Evolutionary conservation across 805 yeast genomes (phyloP), one percentile per base, ranked within the genome.

Genomic region (Priceomyces fermenticarens): DNA sequence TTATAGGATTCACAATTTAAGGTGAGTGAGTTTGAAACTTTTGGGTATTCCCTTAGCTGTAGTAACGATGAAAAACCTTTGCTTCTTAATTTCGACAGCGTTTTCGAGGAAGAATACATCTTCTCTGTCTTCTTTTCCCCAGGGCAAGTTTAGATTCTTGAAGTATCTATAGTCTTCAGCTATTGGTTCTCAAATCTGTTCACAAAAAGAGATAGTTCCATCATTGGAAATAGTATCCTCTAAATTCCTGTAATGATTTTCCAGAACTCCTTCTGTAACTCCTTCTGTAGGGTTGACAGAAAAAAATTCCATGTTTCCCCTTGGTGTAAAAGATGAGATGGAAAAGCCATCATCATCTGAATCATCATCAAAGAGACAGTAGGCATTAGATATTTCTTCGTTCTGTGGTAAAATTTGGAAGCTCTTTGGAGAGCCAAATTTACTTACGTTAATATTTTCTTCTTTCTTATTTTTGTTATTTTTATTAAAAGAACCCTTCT

Each of bases 151-250:
- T n/a, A n/a, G n/a, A n/a, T n/a, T n/a, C n/a, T n/a, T n/a, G n/a
- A n/a, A n/a, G n/a, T n/a, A n/a, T 50, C 39, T 6, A 62, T 57
- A 1, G 62, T 55, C 12, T 48, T 29, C 10, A 63, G 44, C 3
- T 46, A 53, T 26, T 60, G 67, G 20, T 41, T 48, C 36, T 65
- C 70, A 37, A 62, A 48, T 31, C 52, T 56, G 33, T 54, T 48
- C 1, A 66, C 52, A 13, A 65, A 43, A 62, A 45, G 47, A 52
- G 36, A 51, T 45, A 30, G n/a, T n/a, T n/a, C n/a, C n/a, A n/a
- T n/a, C n/a, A n/a, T n/a, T n/a, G n/a, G n/a, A n/a, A n/a, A n/a
- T n/a, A n/a, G n/a, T n/a, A n/a, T n/a, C n/a, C n/a, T n/a, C n/a
- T n/a, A n/a, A n/a, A n/a, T n/a, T n/a, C n/a, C n/a, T n/a, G n/a